Evolutionary conservation across 306 rosid genomes (phyloP), one percentile per base, ranked within the genome.

Genomic region (Gastrolobium villosum): DNA sequence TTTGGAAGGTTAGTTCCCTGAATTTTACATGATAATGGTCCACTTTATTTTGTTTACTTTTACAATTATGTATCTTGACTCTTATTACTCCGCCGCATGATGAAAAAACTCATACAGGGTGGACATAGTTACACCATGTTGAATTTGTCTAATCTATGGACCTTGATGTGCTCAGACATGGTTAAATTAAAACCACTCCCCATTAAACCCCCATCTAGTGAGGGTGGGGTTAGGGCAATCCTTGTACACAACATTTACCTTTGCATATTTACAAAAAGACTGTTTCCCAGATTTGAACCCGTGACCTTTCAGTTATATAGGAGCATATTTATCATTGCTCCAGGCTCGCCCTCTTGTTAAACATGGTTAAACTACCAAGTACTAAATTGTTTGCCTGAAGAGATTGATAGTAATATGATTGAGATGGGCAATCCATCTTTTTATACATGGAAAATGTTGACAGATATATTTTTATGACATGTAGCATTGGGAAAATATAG

Each of bases 1-100:
- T 95, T 54, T 95, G 98, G 98, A 95, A 95, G 99, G 99, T 95
- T 60, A 72, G 94, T 89, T 62, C 53, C 11, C 70, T 57, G 65
- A 70, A 75, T 44, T 79, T 70, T 28, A 69, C 78, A 20, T 14
- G 50, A 60, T 54, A 75, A 67, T 50, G 53, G 54, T 56, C 28
- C 49, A 14, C 1, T 7, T 15, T 14, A n/a, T 65, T 64, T 61
- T 30, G 15, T 20, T 74, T 56, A 60, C 39, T 60, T 78, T 81
- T 73, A 35, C 32, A 70, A 70, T 57, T 48, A 65, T 67, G 77
- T 55, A 50, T 48, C 43, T 36, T 50, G 9, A 6, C 43, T 62
- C 48, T 31, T 34, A 31, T 13, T 6, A 14, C 7, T 75, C 44
- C 37, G 10, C 41, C 3, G 15, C 40, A 10, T 82, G 53, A 53